Evolutionary conservation across 2,329 filamentous ascomycete genomes (phyloP).

Genomic region (Botrytis fabae): DNA sequence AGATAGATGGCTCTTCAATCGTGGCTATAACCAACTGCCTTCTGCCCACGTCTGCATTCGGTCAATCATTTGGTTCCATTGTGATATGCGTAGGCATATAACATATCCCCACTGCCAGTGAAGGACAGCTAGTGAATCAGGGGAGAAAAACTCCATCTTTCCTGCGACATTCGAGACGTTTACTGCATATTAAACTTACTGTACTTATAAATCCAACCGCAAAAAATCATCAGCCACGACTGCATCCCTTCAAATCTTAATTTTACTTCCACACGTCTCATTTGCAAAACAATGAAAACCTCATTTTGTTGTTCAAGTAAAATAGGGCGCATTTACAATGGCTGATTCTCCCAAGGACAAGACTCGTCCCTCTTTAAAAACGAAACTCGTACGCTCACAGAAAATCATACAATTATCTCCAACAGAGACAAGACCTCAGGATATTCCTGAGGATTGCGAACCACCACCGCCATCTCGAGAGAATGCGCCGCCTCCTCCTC

Average conservation of each 20-base stretch:
- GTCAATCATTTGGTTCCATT: background rate
- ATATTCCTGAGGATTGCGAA: slow-evolving; percentile 44
- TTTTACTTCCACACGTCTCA: slow-evolving; percentile 6
- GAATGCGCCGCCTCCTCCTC: slow-evolving; percentile 45
- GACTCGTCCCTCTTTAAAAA: slow-evolving; percentile 42
- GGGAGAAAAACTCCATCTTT: slow-evolving; percentile 18
- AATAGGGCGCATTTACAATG: slow-evolving; percentile 37
- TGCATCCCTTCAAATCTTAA: slow-evolving; percentile 12
- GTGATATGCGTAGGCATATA: background rate
- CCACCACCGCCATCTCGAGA: slow-evolving; percentile 38
- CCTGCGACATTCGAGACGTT: slow-evolving; percentile 13
- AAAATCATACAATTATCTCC: slow-evolving; percentile 50
- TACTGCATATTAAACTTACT: slow-evolving; percentile 21
- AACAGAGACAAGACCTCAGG: slow-evolving; percentile 41
- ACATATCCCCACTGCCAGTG: slow-evolving; percentile 1
- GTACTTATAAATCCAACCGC: slow-evolving; percentile 16
- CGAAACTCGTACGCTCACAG: slow-evolving; percentile 54
- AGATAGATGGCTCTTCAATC: background rate
- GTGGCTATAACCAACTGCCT: background rate
- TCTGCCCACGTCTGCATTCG: background rate
- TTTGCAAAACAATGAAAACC: slow-evolving; percentile 22
- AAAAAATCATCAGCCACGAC: slow-evolving; percentile 21
- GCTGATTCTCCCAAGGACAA: slow-evolving; percentile 40
- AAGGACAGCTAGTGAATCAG: slow-evolving; percentile 19
- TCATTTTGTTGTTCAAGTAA: slow-evolving; percentile 28